These are phyloP conservation scores for Brassica juncea DNA, from an alignment of 345 rosid species.

Conservation along the genomic window DNA sequence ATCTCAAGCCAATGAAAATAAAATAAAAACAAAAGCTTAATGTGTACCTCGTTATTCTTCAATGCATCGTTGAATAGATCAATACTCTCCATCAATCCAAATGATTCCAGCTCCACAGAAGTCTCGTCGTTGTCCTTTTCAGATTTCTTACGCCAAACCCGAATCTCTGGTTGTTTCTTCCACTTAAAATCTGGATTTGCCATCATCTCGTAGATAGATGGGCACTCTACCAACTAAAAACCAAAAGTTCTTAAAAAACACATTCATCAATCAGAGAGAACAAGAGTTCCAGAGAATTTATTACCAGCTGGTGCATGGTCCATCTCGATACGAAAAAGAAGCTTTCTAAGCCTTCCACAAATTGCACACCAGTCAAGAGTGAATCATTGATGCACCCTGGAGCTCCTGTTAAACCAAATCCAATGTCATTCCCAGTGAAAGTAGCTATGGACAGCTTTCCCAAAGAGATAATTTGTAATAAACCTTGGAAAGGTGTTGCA, in stretches of 20 bases:
- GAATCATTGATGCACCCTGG: constrained; percentile 90
- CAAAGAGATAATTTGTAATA: neutral
- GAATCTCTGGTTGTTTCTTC: constrained; percentile 65
- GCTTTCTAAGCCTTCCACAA: constrained; percentile 85
- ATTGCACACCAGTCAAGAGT: constrained; percentile 87
- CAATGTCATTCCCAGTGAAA: constrained; percentile 18
- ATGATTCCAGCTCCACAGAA: constrained; percentile 59
- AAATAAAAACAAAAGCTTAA: neutral
- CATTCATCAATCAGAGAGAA: constrained; percentile 16
- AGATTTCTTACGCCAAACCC: constrained; percentile 67
- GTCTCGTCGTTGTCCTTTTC: constrained; percentile 39
- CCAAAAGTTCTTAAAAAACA: neutral
- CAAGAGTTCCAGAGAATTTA: constrained; percentile 25
- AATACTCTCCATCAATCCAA: constrained; percentile 53
- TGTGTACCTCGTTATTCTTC: constrained; percentile 68
- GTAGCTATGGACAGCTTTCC: neutral
- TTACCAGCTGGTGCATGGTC: constrained; percentile 97
- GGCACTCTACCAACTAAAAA: constrained; percentile 77
- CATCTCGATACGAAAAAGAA: constrained; percentile 85
- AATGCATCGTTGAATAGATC: constrained; percentile 67
- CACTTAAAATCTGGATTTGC: constrained; percentile 75
- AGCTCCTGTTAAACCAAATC: constrained; percentile 58
- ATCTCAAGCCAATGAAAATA: constrained; percentile 7
- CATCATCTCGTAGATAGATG: constrained; percentile 91
- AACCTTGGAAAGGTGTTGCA: constrained; percentile 94